phyloP scores from a whole-genome alignment of 2,329 filamentous ascomycete genomes.

The Diaporthe nobilis region DNA sequence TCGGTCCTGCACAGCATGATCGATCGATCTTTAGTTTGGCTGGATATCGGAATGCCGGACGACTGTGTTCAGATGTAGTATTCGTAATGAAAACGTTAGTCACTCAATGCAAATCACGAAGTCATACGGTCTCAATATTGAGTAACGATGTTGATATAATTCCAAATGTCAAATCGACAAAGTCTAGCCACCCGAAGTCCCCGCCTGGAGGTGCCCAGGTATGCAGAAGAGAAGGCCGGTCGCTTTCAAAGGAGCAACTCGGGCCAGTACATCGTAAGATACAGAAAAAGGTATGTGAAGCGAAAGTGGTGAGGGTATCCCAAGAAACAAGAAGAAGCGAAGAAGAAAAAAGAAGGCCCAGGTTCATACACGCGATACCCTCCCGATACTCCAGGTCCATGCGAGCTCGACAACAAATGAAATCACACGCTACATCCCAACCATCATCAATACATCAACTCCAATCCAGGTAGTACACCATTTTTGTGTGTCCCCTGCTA shows the following conservation, averaged over 20 bases:
- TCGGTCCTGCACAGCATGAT: background rate
- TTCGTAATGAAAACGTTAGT: no score
- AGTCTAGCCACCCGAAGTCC: constrained; percentile 19
- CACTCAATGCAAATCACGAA: background rate
- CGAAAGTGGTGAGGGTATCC: constrained; percentile 22
- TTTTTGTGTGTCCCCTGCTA: constrained; percentile 28
- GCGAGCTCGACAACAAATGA: constrained; percentile 8
- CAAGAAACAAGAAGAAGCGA: constrained; percentile 8
- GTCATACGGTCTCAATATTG: background rate
- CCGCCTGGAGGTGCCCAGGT: constrained; percentile 31
- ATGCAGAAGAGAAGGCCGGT: constrained; percentile 23
- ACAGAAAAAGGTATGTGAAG: background rate
- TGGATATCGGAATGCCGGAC: background rate
- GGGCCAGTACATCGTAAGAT: background rate
- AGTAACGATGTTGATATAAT: no score
- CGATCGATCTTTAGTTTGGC: background rate
- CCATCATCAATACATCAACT: constrained; percentile 18
- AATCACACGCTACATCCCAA: constrained; percentile 11
- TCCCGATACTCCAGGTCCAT: constrained; percentile 24
- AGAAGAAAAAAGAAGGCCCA: constrained; percentile 3
- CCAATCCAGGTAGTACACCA: constrained; percentile 16
- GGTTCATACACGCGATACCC: constrained; percentile 29
- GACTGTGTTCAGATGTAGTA: background rate
- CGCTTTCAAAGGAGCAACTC: background rate
- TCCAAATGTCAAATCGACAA: background rate